Evolutionary conservation across 2,329 filamentous ascomycete species (phyloP).

Genomic region (Parastagonospora avenae): DNA sequence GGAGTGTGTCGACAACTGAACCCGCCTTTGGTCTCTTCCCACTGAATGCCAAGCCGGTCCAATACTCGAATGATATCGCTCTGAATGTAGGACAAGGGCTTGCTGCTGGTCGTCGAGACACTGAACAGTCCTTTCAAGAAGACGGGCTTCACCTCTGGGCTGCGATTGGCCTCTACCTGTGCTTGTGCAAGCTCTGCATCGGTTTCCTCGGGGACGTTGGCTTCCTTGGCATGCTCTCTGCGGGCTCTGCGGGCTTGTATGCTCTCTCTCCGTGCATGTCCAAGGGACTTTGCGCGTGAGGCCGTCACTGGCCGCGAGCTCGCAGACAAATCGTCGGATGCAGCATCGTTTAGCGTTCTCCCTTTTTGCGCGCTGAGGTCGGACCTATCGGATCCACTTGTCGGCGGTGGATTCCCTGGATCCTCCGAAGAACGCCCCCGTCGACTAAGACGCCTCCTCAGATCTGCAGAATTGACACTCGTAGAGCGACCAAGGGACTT

Average conservation of each 20-base stretch:
- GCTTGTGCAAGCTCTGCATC: slow-evolving; percentile 72
- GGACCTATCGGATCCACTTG: slow-evolving; percentile 80
- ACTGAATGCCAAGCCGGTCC: slow-evolving; percentile 86
- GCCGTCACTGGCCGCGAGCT: slow-evolving; percentile 38
- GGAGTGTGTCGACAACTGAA: slow-evolving; percentile 88
- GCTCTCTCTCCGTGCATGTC: slow-evolving; percentile 87
- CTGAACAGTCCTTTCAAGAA: slow-evolving; percentile 97
- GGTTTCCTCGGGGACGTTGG: slow-evolving; percentile 88
- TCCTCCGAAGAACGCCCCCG: slow-evolving; percentile 60
- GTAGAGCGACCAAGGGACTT: slow-evolving; percentile 83
- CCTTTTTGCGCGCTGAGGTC: slow-evolving; percentile 53
- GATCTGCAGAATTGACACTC: slow-evolving; percentile 88
- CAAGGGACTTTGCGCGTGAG: slow-evolving; percentile 79
- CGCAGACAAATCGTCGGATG: slow-evolving; percentile 55
- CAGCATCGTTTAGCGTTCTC: slow-evolving; percentile 55
- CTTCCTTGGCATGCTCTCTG: slow-evolving; percentile 73
- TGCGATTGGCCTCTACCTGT: slow-evolving; percentile 58
- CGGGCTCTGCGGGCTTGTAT: slow-evolving; percentile 83
- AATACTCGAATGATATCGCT: slow-evolving; percentile 89
- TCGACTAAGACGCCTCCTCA: slow-evolving; percentile 67
- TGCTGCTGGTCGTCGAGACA: slow-evolving; percentile 93
- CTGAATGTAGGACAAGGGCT: slow-evolving; percentile 83
- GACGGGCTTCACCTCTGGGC: slow-evolving; percentile 87
- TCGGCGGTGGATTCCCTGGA: slow-evolving; percentile 69
- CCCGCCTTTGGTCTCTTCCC: slow-evolving; percentile 87